These are phyloP conservation scores for Gossypium thurberi DNA, from an alignment of 345 rosid species.

Conservation along the genomic window DNA sequence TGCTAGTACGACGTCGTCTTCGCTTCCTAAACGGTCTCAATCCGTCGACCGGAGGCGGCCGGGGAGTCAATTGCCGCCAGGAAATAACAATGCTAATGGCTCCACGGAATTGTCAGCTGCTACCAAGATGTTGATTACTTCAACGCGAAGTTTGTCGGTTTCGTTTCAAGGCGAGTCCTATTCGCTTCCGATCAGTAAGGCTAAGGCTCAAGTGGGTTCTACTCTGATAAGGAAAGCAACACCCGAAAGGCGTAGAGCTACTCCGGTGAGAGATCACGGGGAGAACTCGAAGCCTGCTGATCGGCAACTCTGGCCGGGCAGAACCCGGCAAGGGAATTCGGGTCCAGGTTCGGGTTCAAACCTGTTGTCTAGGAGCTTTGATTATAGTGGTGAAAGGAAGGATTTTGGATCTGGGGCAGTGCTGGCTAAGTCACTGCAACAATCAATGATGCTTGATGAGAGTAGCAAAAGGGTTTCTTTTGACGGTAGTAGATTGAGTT, in stretches of 20 bases:
- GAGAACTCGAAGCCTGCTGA: constrained; percentile 54
- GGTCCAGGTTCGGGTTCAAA: constrained; percentile 35
- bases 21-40: constrained; percentile 64
- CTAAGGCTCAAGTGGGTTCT: constrained; percentile 44
- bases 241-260: constrained; percentile 51
- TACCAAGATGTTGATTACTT: constrained; percentile 70
- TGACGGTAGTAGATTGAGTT: constrained; percentile 45
- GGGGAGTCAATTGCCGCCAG: constrained; percentile 29
- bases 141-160: constrained; percentile 81
- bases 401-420: constrained; percentile 60
- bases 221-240: constrained; percentile 44
- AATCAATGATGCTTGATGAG: constrained; percentile 49
- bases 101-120: constrained; percentile 48
- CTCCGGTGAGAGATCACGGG: constrained; percentile 61
- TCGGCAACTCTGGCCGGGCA: constrained; percentile 73
- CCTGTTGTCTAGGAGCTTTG: constrained; percentile 53
- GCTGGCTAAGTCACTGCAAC: constrained; percentile 45
- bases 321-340: constrained; percentile 45
- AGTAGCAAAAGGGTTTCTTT: constrained; percentile 38
- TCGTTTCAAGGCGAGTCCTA: constrained; percentile 84
- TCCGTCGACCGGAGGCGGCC: constrained; percentile 71
- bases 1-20: constrained; percentile 28
- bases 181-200: constrained; percentile 81
- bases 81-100: constrained; percentile 17
- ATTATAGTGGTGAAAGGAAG: constrained; percentile 33